phyloP scores from a whole-genome alignment of 805 yeast genomes.

The Schwanniomyces sp. region DNA sequence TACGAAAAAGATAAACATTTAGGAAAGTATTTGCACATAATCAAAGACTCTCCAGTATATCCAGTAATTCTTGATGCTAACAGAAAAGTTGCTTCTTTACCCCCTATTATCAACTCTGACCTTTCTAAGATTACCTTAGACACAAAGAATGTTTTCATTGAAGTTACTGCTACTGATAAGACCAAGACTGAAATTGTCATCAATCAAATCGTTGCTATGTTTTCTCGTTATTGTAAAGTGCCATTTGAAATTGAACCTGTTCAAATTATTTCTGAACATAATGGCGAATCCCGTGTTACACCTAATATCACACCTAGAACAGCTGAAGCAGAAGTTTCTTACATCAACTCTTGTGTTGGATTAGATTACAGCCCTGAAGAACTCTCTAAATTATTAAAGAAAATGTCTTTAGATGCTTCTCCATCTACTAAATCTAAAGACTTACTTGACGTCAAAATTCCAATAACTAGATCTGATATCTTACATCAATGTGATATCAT shows the following conservation, averaged over 20 bases:
- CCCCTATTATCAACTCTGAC: conserved; percentile 95
- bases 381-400: conserved; percentile 64
- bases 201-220: conserved; percentile 93
- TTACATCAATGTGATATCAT: conserved; percentile 96
- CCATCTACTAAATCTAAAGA: conserved; percentile 48
- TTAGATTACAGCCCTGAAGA: conserved; percentile 67
- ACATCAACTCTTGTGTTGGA: conserved; percentile 94
- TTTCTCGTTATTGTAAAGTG: conserved; percentile 78
- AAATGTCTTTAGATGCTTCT: conserved; percentile 76
- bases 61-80: conserved; percentile 86
- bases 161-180: conserved; percentile 91
- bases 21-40: conserved; percentile 84
- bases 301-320: conserved; percentile 72
- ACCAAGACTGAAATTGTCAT: conserved; percentile 94
- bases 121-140: conserved; percentile 82
- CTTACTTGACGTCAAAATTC: conserved; percentile 67
- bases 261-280: conserved; percentile 78
- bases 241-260: conserved; percentile 91
- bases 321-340: conserved; percentile 72
- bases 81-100: conserved; percentile 82
- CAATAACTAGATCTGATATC: conserved; percentile 94
- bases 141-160: conserved; percentile 88
- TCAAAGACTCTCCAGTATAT: conserved; percentile 82
- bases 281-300: conserved; percentile 67
- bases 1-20: conserved; percentile 89